phyloP scores from a whole-genome alignment of 768 basidiomycete species.

The Pleurotus ostreatus region DNA sequence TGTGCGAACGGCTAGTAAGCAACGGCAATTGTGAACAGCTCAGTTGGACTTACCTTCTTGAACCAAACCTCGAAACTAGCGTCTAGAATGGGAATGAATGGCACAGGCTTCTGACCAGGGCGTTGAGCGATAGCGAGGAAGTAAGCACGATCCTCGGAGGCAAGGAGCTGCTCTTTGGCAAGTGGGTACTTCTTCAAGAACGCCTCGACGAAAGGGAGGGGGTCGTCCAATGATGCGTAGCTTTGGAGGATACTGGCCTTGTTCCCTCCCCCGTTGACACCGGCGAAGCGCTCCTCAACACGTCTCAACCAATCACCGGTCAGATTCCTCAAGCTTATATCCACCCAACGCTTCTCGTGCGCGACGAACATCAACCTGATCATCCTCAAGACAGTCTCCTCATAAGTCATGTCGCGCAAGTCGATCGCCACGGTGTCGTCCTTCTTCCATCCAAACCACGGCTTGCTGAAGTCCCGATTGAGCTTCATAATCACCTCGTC shows the following conservation, averaged over 20 bases:
- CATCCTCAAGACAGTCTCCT: conserved; percentile 91
- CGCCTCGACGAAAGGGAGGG: conserved; percentile 64
- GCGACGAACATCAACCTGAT: conserved; percentile 91
- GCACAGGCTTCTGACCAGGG: conserved; percentile 96
- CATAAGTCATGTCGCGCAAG: conserved; percentile 96
- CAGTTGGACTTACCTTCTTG: conserved; percentile 73
- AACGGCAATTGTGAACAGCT: conserved; percentile 10
- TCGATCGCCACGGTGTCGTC: conserved; percentile 80
- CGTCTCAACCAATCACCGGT: conserved; percentile 97
- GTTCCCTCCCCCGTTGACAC: conserved; percentile 67
- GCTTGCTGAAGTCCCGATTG: conserved; percentile 94
- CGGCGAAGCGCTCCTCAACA: conserved; percentile 92
- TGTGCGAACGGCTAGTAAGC: conserved; percentile 20
- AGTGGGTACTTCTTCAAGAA: conserved; percentile 87
- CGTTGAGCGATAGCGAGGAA: conserved; percentile 96
- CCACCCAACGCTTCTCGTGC: conserved; percentile 92
- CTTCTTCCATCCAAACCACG: conserved; percentile 97
- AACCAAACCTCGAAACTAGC: conserved; percentile 97
- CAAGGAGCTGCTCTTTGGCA: conserved; percentile 81
- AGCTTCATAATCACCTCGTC: conserved; percentile 88
- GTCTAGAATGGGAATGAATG: conserved; percentile 96
- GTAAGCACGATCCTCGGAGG: conserved; percentile 90
- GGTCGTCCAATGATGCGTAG: conserved; percentile 82
- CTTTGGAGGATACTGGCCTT: conserved; percentile 86
- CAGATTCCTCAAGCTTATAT: conserved; percentile 85